Evolutionary conservation across 768 basidiomycete species (phyloP).

Genomic region (Pulveroboletus sp.): DNA sequence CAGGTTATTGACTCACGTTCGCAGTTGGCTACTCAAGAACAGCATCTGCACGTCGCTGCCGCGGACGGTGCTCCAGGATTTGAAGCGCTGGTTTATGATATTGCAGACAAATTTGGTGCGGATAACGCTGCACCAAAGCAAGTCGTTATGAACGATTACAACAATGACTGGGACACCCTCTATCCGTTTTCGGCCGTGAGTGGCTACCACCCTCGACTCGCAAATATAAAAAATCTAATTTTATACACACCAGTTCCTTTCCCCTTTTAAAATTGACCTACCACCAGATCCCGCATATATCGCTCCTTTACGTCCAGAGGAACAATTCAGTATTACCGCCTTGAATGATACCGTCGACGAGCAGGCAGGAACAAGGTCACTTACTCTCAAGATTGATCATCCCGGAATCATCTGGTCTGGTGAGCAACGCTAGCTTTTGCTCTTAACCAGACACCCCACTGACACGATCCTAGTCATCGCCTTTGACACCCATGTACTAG

Average conservation of each 20-base stretch:
- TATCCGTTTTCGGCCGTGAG: constrained; percentile 78
- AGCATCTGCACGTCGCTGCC: constrained; percentile 75
- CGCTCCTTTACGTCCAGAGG: constrained; percentile 46
- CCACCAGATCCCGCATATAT: constrained; percentile 45
- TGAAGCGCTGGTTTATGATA: constrained; percentile 53
- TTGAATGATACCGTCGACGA: constrained; percentile 55
- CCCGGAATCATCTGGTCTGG: constrained; percentile 88
- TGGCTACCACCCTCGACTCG: neutral
- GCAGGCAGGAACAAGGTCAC: constrained; percentile 58
- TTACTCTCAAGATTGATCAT: constrained; percentile 71
- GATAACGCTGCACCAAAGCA: constrained; percentile 38
- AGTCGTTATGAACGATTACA: constrained; percentile 70
- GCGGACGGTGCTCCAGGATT: constrained; percentile 85
- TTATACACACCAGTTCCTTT: constrained; percentile 59
- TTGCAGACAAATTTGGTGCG: constrained; percentile 60
- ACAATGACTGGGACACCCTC: constrained; percentile 84
- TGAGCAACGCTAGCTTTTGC: constrained; percentile 24
- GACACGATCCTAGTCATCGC: constrained; percentile 57
- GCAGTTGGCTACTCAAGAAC: constrained; percentile 69
- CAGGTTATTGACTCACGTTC: neutral
- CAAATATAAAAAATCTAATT: neutral
- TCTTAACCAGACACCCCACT: neutral
- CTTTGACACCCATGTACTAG: constrained; percentile 85
- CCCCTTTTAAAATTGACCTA: constrained; percentile 76
- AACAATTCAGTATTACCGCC: constrained; percentile 53